phyloP scores from a whole-genome alignment of 495 filamentous ascomycete genomes.

The Hypomontagnella monticulosa region DNA sequence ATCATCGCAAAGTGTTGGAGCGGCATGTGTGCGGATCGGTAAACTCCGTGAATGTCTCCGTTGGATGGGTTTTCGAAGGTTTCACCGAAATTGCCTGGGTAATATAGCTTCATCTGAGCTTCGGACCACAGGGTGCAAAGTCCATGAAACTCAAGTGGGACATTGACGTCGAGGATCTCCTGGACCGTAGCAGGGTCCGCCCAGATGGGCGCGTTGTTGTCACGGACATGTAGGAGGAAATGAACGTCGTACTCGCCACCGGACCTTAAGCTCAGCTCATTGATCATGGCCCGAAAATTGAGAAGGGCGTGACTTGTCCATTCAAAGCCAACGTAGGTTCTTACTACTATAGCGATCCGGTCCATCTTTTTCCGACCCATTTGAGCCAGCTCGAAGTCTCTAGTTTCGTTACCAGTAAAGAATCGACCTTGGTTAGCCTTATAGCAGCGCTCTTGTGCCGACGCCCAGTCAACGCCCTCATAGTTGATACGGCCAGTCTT shows the following conservation, averaged over 20 bases:
- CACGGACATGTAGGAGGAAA: slow-evolving; percentile 81
- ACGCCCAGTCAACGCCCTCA: slow-evolving; percentile 75
- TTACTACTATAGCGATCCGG: slow-evolving; percentile 77
- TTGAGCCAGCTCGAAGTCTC: slow-evolving; percentile 42
- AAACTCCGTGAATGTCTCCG: slow-evolving; percentile 85
- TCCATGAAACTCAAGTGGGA: slow-evolving; percentile 89
- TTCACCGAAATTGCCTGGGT: slow-evolving; percentile 77
- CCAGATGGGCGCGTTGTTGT: slow-evolving; percentile 71
- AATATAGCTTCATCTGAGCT: slow-evolving; percentile 86
- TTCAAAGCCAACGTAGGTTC: slow-evolving; percentile 73
- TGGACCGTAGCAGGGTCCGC: slow-evolving; percentile 65
- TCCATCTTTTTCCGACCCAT: slow-evolving; percentile 49
- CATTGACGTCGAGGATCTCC: slow-evolving; percentile 68
- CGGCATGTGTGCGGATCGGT: slow-evolving; percentile 88
- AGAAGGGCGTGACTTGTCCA: slow-evolving; percentile 75
- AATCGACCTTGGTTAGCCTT: slow-evolving; percentile 75
- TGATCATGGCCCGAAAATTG: slow-evolving; percentile 81
- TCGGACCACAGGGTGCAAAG: slow-evolving; percentile 95
- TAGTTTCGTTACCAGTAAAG: slow-evolving; percentile 41
- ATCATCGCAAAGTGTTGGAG: slow-evolving; percentile 90
- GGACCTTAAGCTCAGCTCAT: slow-evolving; percentile 75
- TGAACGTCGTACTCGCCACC: slow-evolving; percentile 84
- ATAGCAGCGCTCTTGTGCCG: slow-evolving; percentile 74
- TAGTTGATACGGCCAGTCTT: slow-evolving; percentile 76
- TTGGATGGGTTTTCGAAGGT: slow-evolving; percentile 65